Evolutionary conservation across 768 basidiomycete genomes (phyloP).

Genomic region (Guyanaporus albipodus): DNA sequence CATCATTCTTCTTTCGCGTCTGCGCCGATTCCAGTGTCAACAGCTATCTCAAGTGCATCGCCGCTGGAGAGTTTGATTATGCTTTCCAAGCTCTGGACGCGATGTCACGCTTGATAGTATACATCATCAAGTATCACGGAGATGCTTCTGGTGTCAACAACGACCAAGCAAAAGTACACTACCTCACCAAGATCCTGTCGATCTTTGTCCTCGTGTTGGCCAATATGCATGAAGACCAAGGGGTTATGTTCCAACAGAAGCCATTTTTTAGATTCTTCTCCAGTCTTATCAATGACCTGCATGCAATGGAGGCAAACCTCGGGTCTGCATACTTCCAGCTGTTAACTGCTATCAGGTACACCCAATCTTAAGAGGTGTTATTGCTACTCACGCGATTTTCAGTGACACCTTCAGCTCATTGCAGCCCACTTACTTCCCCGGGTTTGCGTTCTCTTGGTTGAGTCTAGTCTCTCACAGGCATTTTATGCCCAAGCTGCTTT

Average conservation of each 20-base stretch:
- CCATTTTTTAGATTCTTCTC: slow-evolving; percentile 99
- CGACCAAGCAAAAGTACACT: slow-evolving; percentile 94
- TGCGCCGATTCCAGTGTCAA: slow-evolving; percentile 93
- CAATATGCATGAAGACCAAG: slow-evolving; percentile 92
- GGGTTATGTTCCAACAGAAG: slow-evolving; percentile 88
- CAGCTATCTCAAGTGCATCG: slow-evolving; percentile 74
- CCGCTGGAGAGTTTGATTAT: slow-evolving; percentile 66
- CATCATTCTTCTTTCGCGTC: slow-evolving; percentile 97
- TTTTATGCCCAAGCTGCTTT: slow-evolving; percentile 94
- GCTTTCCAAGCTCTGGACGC: slow-evolving; percentile 95
- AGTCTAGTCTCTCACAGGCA: slow-evolving; percentile 91
- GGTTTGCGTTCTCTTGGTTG: slow-evolving; percentile 99
- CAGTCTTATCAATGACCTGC: slow-evolving; percentile 88
- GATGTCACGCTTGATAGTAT: slow-evolving; percentile 89
- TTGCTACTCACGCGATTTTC: slow-evolving; percentile 3
- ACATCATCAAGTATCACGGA: slow-evolving; percentile 99
- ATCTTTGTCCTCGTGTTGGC: slow-evolving; percentile 96
- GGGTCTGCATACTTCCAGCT: slow-evolving; percentile 89
- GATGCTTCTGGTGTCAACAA: slow-evolving; percentile 91
- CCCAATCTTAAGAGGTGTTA: neutral
- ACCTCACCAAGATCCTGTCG: slow-evolving; percentile 93
- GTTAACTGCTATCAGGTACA: slow-evolving; percentile 81
- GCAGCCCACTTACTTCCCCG: slow-evolving; percentile 95
- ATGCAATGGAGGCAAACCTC: slow-evolving; percentile 78
- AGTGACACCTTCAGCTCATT: slow-evolving; percentile 95